Evolutionary conservation across 2,329 filamentous ascomycete species (phyloP), one percentile per base, ranked within the genome.

Genomic region (Sclerotiophoma versabilis): DNA sequence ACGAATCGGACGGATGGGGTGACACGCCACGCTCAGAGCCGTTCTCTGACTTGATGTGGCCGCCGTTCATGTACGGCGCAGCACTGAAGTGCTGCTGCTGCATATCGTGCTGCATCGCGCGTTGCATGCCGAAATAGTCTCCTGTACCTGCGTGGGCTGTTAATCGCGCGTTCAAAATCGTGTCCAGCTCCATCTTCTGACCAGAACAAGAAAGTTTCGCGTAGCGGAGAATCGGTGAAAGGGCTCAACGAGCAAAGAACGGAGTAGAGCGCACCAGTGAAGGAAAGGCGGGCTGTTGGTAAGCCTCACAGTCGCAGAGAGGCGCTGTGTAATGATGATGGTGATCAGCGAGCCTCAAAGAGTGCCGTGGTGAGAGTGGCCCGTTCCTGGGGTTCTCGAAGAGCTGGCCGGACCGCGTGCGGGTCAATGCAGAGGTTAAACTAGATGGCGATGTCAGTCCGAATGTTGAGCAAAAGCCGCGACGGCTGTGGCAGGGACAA

Each of bases 11-110:
- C 23, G 79, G 75, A 65, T 85, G 80, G 39, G 80, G 83, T 52
- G 83, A 81, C 59, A 81, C 77, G 61, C 81, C 82, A 58, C 83
- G 83, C 64, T 87, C 84, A 55, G 83, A 83, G 68, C 82, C 83
- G 71, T 80, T 84, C 72, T 84, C 83, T 46, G 82, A 84, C 62
- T 82, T 82, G 75, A 82, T 81, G 70, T 79, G 74, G 66, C 75
- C 75, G 66, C 75, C 75, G 66, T 79, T 79, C 59, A 77, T 72
- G 75, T 80, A 75, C 65, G 78, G 76, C 51, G 79, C 75, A 65
- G 80, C 79, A 39, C 78, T 76, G 58, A 76, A 80, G 64, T 79
- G 77, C 58, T 75, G 75, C 59, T 69, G 74, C 62, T 73, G 72
- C 47, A 73, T 64, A 8, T 76, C 70, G 70, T 75, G 73, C 63